These are phyloP conservation scores for Diatrype stigma DNA, from an alignment of 2,329 filamentous ascomycete species.

Conservation along the genomic window DNA sequence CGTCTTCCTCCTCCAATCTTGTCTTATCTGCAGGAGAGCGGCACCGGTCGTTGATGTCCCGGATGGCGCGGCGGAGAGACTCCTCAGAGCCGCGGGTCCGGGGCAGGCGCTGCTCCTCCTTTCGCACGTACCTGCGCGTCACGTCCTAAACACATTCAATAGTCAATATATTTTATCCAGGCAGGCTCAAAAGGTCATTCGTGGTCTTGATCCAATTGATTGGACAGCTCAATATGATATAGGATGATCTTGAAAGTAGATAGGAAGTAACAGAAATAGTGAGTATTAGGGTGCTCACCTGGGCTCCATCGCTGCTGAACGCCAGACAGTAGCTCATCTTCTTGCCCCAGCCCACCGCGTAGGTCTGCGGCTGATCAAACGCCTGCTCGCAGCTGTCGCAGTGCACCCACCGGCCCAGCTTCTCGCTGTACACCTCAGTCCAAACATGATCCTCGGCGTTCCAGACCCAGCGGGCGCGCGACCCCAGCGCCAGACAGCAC, in stretches of 20 bases:
- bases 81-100: neutral
- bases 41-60: neutral
- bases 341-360: constrained; percentile 93
- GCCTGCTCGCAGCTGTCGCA: constrained; percentile 92
- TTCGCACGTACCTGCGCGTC: constrained; percentile 65
- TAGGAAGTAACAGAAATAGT: no score
- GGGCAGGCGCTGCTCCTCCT: constrained; percentile 49
- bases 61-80: neutral
- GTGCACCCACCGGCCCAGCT: constrained; percentile 90
- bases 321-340: constrained; percentile 97
- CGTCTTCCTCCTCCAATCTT: neutral
- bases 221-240: no score
- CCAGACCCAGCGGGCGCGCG: constrained; percentile 95
- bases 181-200: no score
- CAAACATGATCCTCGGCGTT: constrained; percentile 97
- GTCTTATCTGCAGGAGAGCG: neutral
- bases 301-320: constrained; percentile 82
- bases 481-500: constrained; percentile 89
- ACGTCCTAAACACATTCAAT: no score
- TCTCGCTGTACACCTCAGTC: constrained; percentile 95
- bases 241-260: no score
- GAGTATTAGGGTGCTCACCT: no score
- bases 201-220: no score
- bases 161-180: no score
- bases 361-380: constrained; percentile 91